phyloP scores from a whole-genome alignment of 352 stramenopile genomes.

The Phytophthora podocarpi region DNA sequence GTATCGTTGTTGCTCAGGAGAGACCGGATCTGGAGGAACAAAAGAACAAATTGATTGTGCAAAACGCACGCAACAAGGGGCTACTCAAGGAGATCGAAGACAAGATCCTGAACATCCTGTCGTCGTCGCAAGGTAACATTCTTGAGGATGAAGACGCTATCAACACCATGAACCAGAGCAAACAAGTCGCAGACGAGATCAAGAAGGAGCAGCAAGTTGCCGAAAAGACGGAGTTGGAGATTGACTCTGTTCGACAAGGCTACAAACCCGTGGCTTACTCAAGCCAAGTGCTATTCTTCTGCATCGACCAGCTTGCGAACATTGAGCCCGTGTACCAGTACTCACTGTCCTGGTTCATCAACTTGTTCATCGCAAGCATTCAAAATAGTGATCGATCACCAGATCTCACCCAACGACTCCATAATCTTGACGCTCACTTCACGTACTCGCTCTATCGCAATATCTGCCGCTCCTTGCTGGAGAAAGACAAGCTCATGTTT shows the following conservation, averaged over 20 bases:
- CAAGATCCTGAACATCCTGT: slow-evolving; percentile 93
- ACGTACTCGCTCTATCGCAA: slow-evolving; percentile 93
- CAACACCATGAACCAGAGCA: slow-evolving; percentile 92
- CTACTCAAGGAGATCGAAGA: slow-evolving; percentile 95
- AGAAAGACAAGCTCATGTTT: slow-evolving; percentile 96
- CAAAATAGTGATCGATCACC: slow-evolving; percentile 78
- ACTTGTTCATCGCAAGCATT: slow-evolving; percentile 91
- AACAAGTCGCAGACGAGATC: slow-evolving; percentile 92
- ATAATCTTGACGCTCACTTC: slow-evolving; percentile 90
- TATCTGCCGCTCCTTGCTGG: slow-evolving; percentile 91
- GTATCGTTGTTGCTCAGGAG: slow-evolving; percentile 93
- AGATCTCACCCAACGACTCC: slow-evolving; percentile 76
- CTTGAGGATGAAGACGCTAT: slow-evolving; percentile 94
- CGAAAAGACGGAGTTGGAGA: slow-evolving; percentile 91
- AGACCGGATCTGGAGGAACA: slow-evolving; percentile 93
- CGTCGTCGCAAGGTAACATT: slow-evolving; percentile 92
- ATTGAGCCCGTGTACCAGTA: slow-evolving; percentile 95
- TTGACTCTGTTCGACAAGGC: slow-evolving; percentile 84
- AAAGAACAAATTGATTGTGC: slow-evolving; percentile 93
- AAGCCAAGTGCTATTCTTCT: slow-evolving; percentile 95
- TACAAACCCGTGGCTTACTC: slow-evolving; percentile 92
- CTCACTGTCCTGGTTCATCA: slow-evolving; percentile 93
- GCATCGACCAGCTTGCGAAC: slow-evolving; percentile 93
- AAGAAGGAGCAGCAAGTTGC: slow-evolving; percentile 92
- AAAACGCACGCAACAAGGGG: slow-evolving; percentile 91